Base-by-base conservation (phyloP, 345 rosid genomes). In the Ceriops tagal region DNA sequence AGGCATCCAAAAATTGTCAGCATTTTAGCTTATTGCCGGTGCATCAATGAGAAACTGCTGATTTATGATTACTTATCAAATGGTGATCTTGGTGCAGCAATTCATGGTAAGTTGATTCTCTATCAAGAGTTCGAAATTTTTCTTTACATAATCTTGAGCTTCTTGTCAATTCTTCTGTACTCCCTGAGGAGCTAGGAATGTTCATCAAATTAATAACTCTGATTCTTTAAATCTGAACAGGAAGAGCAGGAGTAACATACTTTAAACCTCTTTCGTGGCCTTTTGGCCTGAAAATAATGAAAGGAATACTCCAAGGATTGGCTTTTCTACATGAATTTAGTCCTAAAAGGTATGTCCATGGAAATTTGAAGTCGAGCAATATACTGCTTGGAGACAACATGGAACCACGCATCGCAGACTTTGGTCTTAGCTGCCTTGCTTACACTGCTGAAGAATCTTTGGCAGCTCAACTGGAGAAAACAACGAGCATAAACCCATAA, bases 321-420 rank as follows among this genome's bases (percentile, higher is more conserved):
- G 57, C 58, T 39, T 71, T 43, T 22, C 56, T 76, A n/a, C 80
- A 76, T 18, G 80, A 76, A 67, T 47, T 63, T 53, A 67, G 69
- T 37, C 72, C 65, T 43, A 76, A 67, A 64, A 67, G 69, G 56
- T 67, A 71, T 47, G 79, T 76, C 55, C 75, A 76, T 63, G 79
- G 79, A 62, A 56, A 76, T 51, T 37, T 76, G 59, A 71, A 62
- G 75, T 61, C 72, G 8, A 27, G 68, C 65, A 76, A 71, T 51
- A 16, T 76, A 31, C 75, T 76, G 5, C 75, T 76, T 27, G 75
- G 72, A 58, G 65, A 71, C 24, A 57, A 46, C 61, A 67, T 77
- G 80, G 80, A 77, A 30, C 76, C 80, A 52, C 62, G 21, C 46
- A 77, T 77, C 68, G 63, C 80, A 5, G 80, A 77, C 63, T 67